A percentile compares a stretch with the other conserved stretches of the same genome.
phyloP scores from a whole-genome alignment of 1,284 basidiomycete genomes.

The Ustilago loliicola region DNA sequence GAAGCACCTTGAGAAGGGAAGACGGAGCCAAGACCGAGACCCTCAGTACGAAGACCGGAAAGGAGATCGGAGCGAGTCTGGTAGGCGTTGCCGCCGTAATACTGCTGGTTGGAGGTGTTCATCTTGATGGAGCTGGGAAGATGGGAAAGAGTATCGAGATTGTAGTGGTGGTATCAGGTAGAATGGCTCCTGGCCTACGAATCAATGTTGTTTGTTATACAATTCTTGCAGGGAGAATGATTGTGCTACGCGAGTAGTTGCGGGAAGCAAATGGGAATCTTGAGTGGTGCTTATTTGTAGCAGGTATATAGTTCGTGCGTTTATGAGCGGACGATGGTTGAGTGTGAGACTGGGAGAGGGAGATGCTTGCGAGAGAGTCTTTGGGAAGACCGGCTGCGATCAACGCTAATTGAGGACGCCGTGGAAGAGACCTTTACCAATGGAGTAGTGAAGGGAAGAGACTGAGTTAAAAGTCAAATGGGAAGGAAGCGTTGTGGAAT shows the following conservation, averaged over 20 bases:
- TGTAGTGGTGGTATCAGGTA: background rate
- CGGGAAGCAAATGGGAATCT: slow-evolving; percentile 15
- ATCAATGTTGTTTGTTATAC: slow-evolving; percentile 15
- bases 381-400: slow-evolving; percentile 10
- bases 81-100: slow-evolving; percentile 35
- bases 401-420: slow-evolving; percentile 18
- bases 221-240: slow-evolving; percentile 21
- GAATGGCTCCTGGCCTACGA: slow-evolving; percentile 21
- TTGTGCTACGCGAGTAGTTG: slow-evolving; percentile 5
- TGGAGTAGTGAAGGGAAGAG: background rate
- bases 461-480: background rate
- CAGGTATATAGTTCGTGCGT: slow-evolving; percentile 39
- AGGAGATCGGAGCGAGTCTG: slow-evolving; percentile 53
- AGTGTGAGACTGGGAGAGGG: background rate
- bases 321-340: slow-evolving; percentile 14
- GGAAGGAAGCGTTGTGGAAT: background rate
- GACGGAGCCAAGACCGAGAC: slow-evolving; percentile 51
- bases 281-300: slow-evolving; percentile 25
- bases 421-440: background rate
- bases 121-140: slow-evolving; percentile 14
- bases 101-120: slow-evolving; percentile 41
- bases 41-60: slow-evolving; percentile 58
- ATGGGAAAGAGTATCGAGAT: background rate
- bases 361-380: slow-evolving; percentile 7
- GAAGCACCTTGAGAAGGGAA: slow-evolving; percentile 19